Conservation (phyloP, 1,139 yeast species). For the Saccharomycopsis hybrid region DNA sequence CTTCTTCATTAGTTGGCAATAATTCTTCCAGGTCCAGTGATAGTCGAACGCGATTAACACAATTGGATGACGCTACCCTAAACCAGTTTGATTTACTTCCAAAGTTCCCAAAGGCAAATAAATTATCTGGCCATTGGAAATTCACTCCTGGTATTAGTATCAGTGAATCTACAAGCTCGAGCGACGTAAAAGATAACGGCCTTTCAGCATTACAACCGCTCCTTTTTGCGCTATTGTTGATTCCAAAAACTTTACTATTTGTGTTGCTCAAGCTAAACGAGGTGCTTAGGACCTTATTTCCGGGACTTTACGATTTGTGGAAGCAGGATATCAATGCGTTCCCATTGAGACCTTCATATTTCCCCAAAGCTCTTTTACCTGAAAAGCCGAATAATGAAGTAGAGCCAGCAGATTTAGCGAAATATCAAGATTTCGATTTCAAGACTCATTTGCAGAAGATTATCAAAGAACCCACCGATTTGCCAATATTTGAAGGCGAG, state of each 20-base stretch:
- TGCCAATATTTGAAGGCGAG: slow-evolving; percentile 27
- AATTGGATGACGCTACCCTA: slow-evolving; percentile 4
- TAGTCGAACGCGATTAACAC: not conserved
- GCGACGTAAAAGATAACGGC: no score
- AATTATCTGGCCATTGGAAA: slow-evolving; percentile 31
- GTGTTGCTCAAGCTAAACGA: slow-evolving; percentile 34
- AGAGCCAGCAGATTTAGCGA: slow-evolving; percentile 2
- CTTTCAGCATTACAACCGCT: not conserved
- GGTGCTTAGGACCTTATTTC: slow-evolving; percentile 29
- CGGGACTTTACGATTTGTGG: slow-evolving; percentile 30
- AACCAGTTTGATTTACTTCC: slow-evolving; percentile 31
- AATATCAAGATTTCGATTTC: slow-evolving; percentile 15
- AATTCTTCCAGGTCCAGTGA: not conserved
- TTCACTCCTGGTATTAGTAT: slow-evolving; percentile 26
- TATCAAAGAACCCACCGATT: slow-evolving; percentile 26
- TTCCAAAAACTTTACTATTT: slow-evolving; percentile 39
- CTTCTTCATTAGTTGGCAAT: not conserved
- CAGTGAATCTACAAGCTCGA: not conserved
- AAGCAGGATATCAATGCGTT: slow-evolving; percentile 26
- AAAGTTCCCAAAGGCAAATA: slow-evolving; percentile 34
- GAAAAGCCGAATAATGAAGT: no score
- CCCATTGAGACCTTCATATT: slow-evolving; percentile 30
- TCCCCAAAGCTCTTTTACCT: no score
- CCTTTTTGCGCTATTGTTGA: slow-evolving; percentile 31
- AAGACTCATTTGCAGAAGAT: slow-evolving; percentile 22